Conservation (phyloP, 2,329 filamentous ascomycete species). For the Colletotrichum sp. region DNA sequence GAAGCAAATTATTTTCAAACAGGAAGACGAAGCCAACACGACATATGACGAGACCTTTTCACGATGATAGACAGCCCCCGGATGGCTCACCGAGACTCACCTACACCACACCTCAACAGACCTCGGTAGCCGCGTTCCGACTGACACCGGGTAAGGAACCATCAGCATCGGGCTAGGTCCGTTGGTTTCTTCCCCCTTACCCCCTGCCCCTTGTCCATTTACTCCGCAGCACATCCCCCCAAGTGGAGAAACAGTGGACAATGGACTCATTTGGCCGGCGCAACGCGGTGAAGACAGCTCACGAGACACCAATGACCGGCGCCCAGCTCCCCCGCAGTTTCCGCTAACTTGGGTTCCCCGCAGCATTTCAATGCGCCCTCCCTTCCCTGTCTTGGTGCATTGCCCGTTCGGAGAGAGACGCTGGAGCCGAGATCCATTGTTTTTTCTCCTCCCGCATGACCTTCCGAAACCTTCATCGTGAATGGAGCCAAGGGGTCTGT, state of each 20-base stretch:
- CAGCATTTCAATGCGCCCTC: neutral
- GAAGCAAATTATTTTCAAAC: neutral
- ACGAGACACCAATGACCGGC: neutral
- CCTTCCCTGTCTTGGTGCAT: neutral
- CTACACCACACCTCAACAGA: neutral
- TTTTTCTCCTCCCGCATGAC: constrained; percentile 9
- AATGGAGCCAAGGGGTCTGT: neutral
- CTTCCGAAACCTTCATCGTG: constrained; percentile 1
- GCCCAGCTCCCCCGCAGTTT: neutral
- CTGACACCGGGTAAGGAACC: neutral
- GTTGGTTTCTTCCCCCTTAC: neutral
- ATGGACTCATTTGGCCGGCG: neutral
- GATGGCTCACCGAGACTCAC: neutral
- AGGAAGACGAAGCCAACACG: neutral
- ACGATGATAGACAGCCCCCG: neutral
- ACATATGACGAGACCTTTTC: rapidly evolving
- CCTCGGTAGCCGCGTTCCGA: neutral
- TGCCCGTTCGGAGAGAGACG: neutral
- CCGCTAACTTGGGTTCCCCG: constrained; percentile 12
- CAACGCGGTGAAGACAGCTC: neutral
- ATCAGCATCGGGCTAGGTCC: neutral
- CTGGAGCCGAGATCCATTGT: neutral
- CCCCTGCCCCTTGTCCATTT: neutral
- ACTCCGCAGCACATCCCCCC: neutral
- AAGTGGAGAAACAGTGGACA: neutral